Evolutionary conservation across 768 basidiomycete genomes (phyloP), one percentile per base, ranked within the genome.

Genomic region (Boletus sp.): DNA sequence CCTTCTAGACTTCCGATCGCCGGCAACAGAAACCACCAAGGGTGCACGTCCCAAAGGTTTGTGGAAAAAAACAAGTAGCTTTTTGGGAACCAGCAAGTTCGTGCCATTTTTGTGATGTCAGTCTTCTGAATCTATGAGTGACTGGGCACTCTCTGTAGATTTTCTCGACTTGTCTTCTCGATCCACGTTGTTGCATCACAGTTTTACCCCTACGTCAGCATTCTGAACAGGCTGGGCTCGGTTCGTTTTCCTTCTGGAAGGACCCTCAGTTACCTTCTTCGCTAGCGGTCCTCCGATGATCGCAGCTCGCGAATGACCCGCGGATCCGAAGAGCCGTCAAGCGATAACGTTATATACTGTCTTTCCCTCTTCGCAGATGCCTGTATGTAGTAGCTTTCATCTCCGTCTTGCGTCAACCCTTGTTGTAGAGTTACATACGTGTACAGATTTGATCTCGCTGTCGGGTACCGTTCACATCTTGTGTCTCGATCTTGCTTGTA

Each of bases 401-500:
- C 49, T 63, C 55, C 36, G 41, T 54, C 60, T 47, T 35, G 64
- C 56, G 61, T 59, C 61, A 50, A 60, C 14, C 59, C 47, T 45
- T 67, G 68, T 67, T 70, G 68, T 70, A 63, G 70, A 59, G 69
- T 69, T 24, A 24, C 24, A 70, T 49, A 24, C 24, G 56, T 69
- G 70, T 71, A 71, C 57, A 69, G 62, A 63, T 50, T 55, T 58
- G 12, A 50, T 40, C 55, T 36, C 24, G 24, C 3, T 24, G 24
- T 24, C 45, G 55, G 52, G 53, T 46, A 41, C 54, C 64, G 42
- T 60, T 56, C 35, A 52, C 52, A 42, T 47, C 56, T 49, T 53
- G 20, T 44, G 15, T 54, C 54, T 49, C 42, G 47, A 44, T 47
- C 62, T 44, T 46, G 37, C 53, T 50, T 52, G 32, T 52, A 41